Percentiles rank a stretch among this genome's conserved stretches.
phyloP scores from a whole-genome alignment of 2,329 filamentous ascomycete species.

The Ceratocystis diversiconidia region DNA sequence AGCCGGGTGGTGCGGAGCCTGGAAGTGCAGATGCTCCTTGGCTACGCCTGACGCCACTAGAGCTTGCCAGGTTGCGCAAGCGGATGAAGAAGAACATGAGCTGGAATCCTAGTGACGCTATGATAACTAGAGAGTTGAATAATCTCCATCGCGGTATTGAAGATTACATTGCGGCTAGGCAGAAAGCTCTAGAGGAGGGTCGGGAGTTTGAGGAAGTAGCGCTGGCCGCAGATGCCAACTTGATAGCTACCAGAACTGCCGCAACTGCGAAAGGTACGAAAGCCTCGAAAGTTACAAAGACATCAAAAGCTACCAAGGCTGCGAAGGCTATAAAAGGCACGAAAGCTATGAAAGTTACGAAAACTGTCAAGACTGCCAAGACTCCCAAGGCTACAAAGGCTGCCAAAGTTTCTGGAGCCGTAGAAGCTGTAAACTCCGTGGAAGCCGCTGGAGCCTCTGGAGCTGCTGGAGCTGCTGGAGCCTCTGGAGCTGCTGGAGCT shows the following conservation, averaged over 20 bases:
- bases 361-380: no score
- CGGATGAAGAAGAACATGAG: constrained; percentile 86
- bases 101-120: constrained; percentile 72
- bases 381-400: no score
- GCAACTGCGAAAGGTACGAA: constrained; percentile 22
- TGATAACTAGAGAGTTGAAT: constrained; percentile 69
- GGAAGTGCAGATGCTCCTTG: constrained; percentile 49
- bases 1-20: constrained; percentile 37
- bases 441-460: no score
- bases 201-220: constrained; percentile 35
- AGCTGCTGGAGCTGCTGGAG: no score
- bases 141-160: constrained; percentile 52
- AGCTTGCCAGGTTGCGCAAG: constrained; percentile 57
- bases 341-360: no score
- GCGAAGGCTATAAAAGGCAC: no score
- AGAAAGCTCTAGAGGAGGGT: constrained; percentile 51
- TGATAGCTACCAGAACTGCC: constrained; percentile 9
- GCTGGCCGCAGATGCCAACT: constrained; percentile 26
- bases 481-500: no score
- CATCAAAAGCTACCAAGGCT: no score
- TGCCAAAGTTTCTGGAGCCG: no score
- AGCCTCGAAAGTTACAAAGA: no score
- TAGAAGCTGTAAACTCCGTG: no score
- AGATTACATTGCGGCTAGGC: constrained; percentile 46
- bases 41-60: constrained; percentile 50